Percentiles rank a stretch among this genome's conserved stretches.
These are phyloP conservation scores for Xylaria sp. DNA, from an alignment of 2,329 filamentous ascomycete species.

Conservation along the genomic window DNA sequence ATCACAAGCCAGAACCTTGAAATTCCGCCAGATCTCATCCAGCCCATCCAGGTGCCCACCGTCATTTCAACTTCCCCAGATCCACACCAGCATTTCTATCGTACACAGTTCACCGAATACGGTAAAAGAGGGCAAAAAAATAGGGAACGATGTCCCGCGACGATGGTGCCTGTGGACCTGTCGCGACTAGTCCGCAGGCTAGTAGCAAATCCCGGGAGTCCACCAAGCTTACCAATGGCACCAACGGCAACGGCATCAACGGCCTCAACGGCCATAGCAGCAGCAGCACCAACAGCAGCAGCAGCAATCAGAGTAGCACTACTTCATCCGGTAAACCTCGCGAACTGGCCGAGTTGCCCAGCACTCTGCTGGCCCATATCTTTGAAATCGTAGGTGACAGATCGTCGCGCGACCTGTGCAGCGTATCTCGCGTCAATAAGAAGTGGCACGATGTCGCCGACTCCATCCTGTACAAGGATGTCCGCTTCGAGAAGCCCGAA, in stretches of 20 bases:
- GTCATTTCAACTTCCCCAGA: constrained; percentile 19
- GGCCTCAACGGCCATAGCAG: background rate
- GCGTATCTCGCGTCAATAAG: constrained; percentile 39
- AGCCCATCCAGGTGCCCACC: constrained; percentile 5
- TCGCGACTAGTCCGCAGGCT: constrained; percentile 2
- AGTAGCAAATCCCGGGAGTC: background rate
- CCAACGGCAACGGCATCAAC: background rate
- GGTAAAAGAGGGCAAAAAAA: background rate
- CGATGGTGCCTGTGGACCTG: constrained; percentile 8
- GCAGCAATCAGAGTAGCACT: background rate
- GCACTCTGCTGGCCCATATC: constrained; percentile 38
- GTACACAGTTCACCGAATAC: constrained; percentile 6
- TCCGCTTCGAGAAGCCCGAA: constrained; percentile 43
- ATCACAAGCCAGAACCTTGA: constrained; percentile 11
- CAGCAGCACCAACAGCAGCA: background rate
- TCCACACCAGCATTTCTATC: constrained; percentile 16
- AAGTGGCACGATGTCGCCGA: constrained; percentile 42
- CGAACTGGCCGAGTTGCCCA: constrained; percentile 33
- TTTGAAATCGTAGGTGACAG: constrained; percentile 33
- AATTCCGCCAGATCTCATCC: constrained; percentile 8
- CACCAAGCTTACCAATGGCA: background rate
- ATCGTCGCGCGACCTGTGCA: constrained; percentile 39
- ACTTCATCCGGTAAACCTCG: background rate
- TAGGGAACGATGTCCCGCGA: constrained; percentile 18
- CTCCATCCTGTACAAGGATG: constrained; percentile 42